Conservation (phyloP, 2,329 filamentous ascomycete genomes). For the Tympanopsis confertula region DNA sequence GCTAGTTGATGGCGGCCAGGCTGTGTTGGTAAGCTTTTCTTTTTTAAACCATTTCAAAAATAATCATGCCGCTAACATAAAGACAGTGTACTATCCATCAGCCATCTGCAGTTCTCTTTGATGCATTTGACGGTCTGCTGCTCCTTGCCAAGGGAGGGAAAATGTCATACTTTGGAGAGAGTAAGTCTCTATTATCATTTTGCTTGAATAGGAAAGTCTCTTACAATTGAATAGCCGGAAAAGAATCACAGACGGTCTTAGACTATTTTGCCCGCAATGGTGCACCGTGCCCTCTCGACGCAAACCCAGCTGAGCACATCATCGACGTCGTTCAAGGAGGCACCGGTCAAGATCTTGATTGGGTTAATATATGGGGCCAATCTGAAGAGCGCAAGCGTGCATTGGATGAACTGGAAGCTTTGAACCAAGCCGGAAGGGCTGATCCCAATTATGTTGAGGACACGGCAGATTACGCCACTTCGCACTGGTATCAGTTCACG, state of each 20-base stretch:
- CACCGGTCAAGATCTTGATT: slow-evolving; percentile 35
- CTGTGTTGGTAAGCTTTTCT: slow-evolving; percentile 53
- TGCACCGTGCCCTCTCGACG: slow-evolving; percentile 24
- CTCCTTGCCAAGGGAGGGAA: slow-evolving; percentile 53
- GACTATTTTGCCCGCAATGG: slow-evolving; percentile 45
- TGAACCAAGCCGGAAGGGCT: slow-evolving; percentile 12
- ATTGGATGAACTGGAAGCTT: slow-evolving; percentile 43
- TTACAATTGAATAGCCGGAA: slow-evolving; percentile 35
- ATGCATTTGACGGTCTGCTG: slow-evolving; percentile 56
- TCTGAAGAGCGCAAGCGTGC: slow-evolving; percentile 42
- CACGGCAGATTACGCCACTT: slow-evolving; percentile 23
- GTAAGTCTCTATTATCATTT: too few species aligned
- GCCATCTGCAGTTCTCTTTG: slow-evolving; percentile 48
- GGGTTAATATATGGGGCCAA: slow-evolving; percentile 33
- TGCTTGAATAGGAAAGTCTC: too few species aligned
- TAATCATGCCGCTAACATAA: slow-evolving; percentile 41
- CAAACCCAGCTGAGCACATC: slow-evolving; percentile 31
- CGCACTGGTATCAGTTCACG: slow-evolving; percentile 23
- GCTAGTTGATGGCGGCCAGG: slow-evolving; percentile 49
- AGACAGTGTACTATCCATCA: slow-evolving; percentile 56
- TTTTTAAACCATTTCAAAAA: slow-evolving; percentile 48
- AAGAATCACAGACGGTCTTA: slow-evolving; percentile 42
- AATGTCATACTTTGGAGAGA: slow-evolving; percentile 53
- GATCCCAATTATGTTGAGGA: slow-evolving; percentile 24
- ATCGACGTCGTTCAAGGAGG: slow-evolving; percentile 33